phyloP scores from a whole-genome alignment of 192 early-diverging fungal species.

The Coemansia javaensis region DNA sequence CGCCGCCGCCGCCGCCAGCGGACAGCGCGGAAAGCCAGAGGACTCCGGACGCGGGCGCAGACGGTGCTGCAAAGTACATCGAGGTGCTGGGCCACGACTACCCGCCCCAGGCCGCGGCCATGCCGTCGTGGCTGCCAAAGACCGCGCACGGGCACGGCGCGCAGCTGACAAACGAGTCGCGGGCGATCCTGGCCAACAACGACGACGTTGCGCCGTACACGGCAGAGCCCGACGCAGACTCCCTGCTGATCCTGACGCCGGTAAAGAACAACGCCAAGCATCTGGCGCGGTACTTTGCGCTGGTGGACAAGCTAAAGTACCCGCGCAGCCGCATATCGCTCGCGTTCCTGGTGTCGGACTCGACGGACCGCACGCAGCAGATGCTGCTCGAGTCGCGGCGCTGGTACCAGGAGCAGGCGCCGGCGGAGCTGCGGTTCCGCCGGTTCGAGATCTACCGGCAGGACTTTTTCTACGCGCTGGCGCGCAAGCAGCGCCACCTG shows the following conservation, averaged over 20 bases:
- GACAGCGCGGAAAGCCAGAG: not conserved
- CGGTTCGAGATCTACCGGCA: slow-evolving; percentile 59
- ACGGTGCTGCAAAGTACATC: slow-evolving; percentile 7
- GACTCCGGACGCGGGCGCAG: not conserved
- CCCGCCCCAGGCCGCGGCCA: slow-evolving; percentile 15
- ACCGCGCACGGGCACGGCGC: not conserved
- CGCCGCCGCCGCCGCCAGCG: too few species aligned
- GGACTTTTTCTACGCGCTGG: slow-evolving; percentile 50
- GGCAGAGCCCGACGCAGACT: slow-evolving; percentile 26
- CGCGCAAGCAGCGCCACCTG: slow-evolving; percentile 55
- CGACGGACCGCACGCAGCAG: slow-evolving; percentile 55
- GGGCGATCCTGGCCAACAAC: slow-evolving; percentile 25
- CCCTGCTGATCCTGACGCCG: slow-evolving; percentile 62
- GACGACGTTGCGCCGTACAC: slow-evolving; percentile 22
- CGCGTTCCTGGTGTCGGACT: slow-evolving; percentile 64
- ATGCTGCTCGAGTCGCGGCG: slow-evolving; percentile 40
- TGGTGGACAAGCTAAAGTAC: slow-evolving; percentile 54
- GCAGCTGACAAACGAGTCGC: slow-evolving; percentile 19
- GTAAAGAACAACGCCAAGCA: slow-evolving; percentile 58
- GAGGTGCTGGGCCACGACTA: slow-evolving; percentile 32
- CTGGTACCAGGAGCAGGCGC: slow-evolving; percentile 43
- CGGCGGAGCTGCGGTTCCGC: slow-evolving; percentile 50
- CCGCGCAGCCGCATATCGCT: slow-evolving; percentile 61
- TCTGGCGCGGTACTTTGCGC: slow-evolving; percentile 58
- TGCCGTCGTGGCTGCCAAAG: slow-evolving; percentile 43